A percentile compares a stretch with the other conserved stretches of the same genome.
Evolutionary conservation across 2,329 filamentous ascomycete species (phyloP).

Genomic region (Scorias spongiosa): DNA sequence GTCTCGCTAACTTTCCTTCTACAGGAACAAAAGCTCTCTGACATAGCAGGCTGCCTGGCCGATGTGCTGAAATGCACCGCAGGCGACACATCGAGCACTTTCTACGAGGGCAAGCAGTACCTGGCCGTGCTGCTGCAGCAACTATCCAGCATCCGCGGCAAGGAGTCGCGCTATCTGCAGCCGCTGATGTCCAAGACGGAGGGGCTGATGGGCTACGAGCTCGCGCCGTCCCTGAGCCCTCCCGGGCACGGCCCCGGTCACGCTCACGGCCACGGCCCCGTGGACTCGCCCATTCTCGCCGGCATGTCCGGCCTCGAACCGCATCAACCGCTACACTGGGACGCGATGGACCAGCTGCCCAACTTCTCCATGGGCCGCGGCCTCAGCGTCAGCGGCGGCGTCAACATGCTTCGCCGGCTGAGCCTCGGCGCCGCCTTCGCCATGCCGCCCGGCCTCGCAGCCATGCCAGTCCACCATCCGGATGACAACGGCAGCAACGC

Average conservation of each 20-base stretch:
- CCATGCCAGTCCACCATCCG: too few relatives aligned
- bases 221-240: constrained; percentile 4
- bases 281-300: not conserved
- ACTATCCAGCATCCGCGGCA: constrained; percentile 21
- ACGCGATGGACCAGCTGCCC: not conserved
- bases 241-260: not conserved
- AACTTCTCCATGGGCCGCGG: not conserved
- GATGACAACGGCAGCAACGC: not conserved
- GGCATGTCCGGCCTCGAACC: not conserved
- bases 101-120: constrained; percentile 20
- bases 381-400: constrained; percentile 9
- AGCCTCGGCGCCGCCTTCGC: constrained; percentile 15
- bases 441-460: constrained; percentile 7
- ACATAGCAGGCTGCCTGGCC: constrained; percentile 21
- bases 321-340: not conserved
- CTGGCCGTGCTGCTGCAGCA: constrained; percentile 17
- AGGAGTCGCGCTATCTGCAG: constrained; percentile 20
- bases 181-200: constrained; percentile 20
- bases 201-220: constrained; percentile 15
- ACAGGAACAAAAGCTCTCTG: constrained; percentile 22
- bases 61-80: constrained; percentile 22
- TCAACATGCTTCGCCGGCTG: constrained; percentile 17
- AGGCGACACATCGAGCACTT: constrained; percentile 18
- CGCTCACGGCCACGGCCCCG: not conserved
- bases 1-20: too few relatives aligned